A percentile compares a stretch with the other conserved stretches of the same genome.
Evolutionary conservation across 441 rosid species (phyloP).

Genomic region (Erodium chrysanthum): DNA sequence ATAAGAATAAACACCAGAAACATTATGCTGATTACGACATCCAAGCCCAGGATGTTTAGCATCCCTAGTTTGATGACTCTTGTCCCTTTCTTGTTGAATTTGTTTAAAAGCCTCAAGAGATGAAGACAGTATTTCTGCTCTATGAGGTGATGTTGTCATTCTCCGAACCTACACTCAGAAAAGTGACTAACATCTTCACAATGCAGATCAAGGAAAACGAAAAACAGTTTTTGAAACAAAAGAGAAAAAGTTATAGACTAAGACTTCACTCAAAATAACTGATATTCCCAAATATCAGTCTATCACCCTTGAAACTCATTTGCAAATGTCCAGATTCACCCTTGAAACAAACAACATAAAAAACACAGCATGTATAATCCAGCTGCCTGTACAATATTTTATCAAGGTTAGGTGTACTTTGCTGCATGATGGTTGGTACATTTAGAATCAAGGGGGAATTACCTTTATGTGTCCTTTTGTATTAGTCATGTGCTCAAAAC

Average conservation of each 20-base stretch:
- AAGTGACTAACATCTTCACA: constrained; percentile 20
- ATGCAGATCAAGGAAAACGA: constrained; percentile 11
- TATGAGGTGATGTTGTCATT: constrained; percentile 71
- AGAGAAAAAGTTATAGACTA: not conserved
- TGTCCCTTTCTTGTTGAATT: constrained; percentile 62
- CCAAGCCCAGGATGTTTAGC: constrained; percentile 26
- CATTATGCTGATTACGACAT: constrained; percentile 21
- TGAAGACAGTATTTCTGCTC: constrained; percentile 69
- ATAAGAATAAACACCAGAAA: constrained; percentile 23
- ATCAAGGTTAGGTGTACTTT: not conserved
- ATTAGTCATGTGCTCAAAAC: no score
- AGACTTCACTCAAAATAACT: not conserved
- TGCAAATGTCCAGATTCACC: not conserved
- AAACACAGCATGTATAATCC: not conserved
- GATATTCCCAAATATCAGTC: not conserved
- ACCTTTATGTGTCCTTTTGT: no score
- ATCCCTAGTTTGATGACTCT: constrained; percentile 22
- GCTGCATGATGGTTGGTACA: not conserved
- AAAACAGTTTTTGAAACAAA: constrained; percentile 4
- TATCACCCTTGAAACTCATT: not conserved
- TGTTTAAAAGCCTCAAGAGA: constrained; percentile 68
- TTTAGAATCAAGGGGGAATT: no score
- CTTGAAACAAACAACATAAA: not conserved
- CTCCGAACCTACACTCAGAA: constrained; percentile 57
- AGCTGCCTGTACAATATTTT: not conserved